Conservation (phyloP, 495 filamentous ascomycete species). For the Aspergillus kassunensis region DNA sequence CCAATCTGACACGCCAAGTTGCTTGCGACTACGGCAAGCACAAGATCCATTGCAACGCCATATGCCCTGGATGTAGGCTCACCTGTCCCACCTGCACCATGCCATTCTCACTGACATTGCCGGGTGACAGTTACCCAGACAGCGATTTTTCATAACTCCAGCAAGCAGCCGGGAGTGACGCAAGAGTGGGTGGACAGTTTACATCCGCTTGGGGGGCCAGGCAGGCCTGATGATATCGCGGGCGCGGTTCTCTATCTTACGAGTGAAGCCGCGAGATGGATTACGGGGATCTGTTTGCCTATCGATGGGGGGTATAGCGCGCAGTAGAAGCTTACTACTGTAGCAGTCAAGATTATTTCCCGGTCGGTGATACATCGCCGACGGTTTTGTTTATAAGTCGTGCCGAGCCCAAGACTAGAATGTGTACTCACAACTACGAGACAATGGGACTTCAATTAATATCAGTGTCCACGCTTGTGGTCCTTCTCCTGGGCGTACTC, state of each 20-base stretch:
- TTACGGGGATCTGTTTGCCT: slow-evolving; percentile 35
- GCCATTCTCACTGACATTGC: too few species aligned
- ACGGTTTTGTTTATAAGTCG: too few species aligned
- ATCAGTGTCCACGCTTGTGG: too few species aligned
- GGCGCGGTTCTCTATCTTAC: slow-evolving; percentile 45
- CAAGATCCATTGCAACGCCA: slow-evolving; percentile 50
- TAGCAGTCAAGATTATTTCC: too few species aligned
- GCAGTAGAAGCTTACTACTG: too few species aligned
- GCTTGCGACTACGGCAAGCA: slow-evolving; percentile 48
- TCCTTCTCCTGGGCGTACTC: too few species aligned
- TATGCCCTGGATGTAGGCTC: slow-evolving; percentile 48
- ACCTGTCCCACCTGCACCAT: neutral
- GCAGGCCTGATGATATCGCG: slow-evolving; percentile 44
- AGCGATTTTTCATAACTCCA: slow-evolving; percentile 18
- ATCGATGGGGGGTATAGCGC: slow-evolving; percentile 50
- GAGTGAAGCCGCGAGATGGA: slow-evolving; percentile 42
- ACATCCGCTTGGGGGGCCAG: slow-evolving; percentile 40
- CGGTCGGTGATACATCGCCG: too few species aligned
- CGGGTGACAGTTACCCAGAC: slow-evolving; percentile 23
- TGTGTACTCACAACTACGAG: too few species aligned
- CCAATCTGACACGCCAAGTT: slow-evolving; percentile 41
- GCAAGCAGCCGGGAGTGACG: slow-evolving; percentile 6
- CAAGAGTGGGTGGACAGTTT: too few species aligned
- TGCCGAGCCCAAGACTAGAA: too few species aligned
- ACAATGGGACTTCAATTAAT: too few species aligned